phyloP scores from a whole-genome alignment of 2,329 filamentous ascomycete species.

The Cyanodermella asteris region DNA sequence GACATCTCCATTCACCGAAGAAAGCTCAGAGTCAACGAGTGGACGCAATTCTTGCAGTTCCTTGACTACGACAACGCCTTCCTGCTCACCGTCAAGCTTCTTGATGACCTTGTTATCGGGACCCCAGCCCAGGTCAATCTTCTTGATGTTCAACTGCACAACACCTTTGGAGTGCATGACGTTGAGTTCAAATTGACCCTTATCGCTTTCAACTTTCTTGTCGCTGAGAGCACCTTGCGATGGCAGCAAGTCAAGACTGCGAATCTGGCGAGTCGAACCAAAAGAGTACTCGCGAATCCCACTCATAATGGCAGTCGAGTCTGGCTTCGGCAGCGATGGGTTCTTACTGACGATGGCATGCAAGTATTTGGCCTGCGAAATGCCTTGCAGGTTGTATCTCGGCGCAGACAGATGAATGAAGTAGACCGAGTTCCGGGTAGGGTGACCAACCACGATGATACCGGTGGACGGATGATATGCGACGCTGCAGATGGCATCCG shows the following conservation, averaged over 20 bases:
- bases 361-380: slow-evolving; percentile 78
- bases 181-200: slow-evolving; percentile 78
- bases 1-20: slow-evolving; percentile 23
- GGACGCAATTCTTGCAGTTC: slow-evolving; percentile 40
- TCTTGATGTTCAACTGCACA: slow-evolving; percentile 69
- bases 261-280: slow-evolving; percentile 60
- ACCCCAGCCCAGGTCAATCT: slow-evolving; percentile 78
- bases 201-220: slow-evolving; percentile 44
- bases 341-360: slow-evolving; percentile 55
- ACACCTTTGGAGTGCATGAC: slow-evolving; percentile 95
- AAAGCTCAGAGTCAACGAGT: slow-evolving; percentile 18
- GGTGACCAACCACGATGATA: slow-evolving; percentile 86
- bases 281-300: slow-evolving; percentile 92
- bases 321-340: slow-evolving; percentile 54
- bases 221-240: slow-evolving; percentile 38
- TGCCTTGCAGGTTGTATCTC: slow-evolving; percentile 58
- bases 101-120: slow-evolving; percentile 71
- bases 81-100: slow-evolving; percentile 52
- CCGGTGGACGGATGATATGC: slow-evolving; percentile 81
- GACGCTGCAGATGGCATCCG: slow-evolving; percentile 93
- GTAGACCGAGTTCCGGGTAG: slow-evolving; percentile 91
- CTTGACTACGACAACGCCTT: slow-evolving; percentile 52
- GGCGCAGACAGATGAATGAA: slow-evolving; percentile 90
- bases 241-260: slow-evolving; percentile 74
- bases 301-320: slow-evolving; percentile 92